Conservation (phyloP, 2,329 filamentous ascomycete genomes). For the Juglanconis juglandina region DNA sequence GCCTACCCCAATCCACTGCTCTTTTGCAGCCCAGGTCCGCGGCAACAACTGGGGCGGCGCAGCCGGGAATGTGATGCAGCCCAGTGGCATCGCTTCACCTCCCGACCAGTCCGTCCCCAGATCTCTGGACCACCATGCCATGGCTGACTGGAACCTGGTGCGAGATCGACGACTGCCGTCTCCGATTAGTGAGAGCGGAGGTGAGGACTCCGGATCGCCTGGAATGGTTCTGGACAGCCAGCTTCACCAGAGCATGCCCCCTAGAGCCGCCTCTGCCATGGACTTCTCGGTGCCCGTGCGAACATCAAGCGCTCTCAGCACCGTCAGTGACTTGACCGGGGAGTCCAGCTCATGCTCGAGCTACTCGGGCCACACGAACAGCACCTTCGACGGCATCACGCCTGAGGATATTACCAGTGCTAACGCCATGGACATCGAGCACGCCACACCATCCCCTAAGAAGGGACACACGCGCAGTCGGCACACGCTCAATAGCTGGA, state of each 20-base stretch:
- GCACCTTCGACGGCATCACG: background rate
- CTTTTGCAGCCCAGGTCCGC: constrained; percentile 52
- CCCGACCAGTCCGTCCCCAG: constrained; percentile 46
- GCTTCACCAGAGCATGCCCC: constrained; percentile 32
- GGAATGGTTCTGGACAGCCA: constrained; percentile 38
- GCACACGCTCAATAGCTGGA: constrained; percentile 60
- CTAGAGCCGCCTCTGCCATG: constrained; percentile 32
- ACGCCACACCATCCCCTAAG: constrained; percentile 47
- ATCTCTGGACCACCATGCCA: constrained; percentile 37
- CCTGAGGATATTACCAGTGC: constrained; percentile 1
- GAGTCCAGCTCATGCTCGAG: background rate
- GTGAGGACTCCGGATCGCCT: constrained; percentile 42
- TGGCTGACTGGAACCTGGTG: constrained; percentile 48
- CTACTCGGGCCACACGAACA: constrained; percentile 12
- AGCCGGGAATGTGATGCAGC: constrained; percentile 29
- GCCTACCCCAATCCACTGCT: constrained; percentile 59
- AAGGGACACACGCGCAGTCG: constrained; percentile 56
- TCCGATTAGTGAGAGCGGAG: constrained; percentile 54
- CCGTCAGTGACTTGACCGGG: constrained; percentile 21
- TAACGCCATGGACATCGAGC: constrained; percentile 33
- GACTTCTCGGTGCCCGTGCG: constrained; percentile 25
- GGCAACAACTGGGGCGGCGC: constrained; percentile 47
- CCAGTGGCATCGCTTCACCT: constrained; percentile 35
- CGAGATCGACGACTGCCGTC: constrained; percentile 55
- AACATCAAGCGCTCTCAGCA: constrained; percentile 21